Conservation (phyloP, 73 alveolate genomes). For the Tetrahymena elliotti region DNA sequence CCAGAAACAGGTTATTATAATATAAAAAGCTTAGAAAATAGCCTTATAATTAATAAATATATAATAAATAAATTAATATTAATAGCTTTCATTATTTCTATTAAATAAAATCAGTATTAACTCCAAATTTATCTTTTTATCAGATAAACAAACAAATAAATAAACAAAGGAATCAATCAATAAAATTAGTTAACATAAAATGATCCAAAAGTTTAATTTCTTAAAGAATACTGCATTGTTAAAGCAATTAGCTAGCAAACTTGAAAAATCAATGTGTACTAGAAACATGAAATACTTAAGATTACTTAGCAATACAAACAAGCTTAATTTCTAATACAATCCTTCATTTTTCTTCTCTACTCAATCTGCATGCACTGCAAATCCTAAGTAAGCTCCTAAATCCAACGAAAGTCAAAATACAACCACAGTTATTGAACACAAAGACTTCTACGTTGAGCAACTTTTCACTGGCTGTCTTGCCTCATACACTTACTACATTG, state of each 20-base stretch:
- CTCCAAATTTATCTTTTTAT: not conserved
- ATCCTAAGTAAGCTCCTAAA: not conserved
- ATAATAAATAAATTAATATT: no score
- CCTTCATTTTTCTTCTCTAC: not conserved
- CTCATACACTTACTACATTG: constrained; percentile 40
- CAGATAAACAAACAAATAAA: not conserved
- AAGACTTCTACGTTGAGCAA: constrained; percentile 13
- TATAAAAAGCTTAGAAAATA: not conserved
- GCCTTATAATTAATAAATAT: not conserved
- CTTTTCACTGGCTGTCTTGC: constrained; percentile 47
- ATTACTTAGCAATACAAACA: not conserved
- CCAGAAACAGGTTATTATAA: not conserved
- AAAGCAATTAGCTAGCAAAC: not conserved
- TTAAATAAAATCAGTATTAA: not conserved
- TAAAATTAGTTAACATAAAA: not conserved
- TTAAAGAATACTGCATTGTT: not conserved
- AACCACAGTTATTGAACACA: not conserved
- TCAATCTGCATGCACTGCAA: not conserved
- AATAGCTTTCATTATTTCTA: no score
- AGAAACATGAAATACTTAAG: not conserved
- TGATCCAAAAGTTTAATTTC: not conserved
- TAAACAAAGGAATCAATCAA: not conserved
- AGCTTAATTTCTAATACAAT: not conserved
- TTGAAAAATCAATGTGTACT: not conserved
- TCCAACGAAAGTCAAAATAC: not conserved